Evolutionary conservation across 2,329 filamentous ascomycete species (phyloP).

Genomic region (Diaporthe humulicola): DNA sequence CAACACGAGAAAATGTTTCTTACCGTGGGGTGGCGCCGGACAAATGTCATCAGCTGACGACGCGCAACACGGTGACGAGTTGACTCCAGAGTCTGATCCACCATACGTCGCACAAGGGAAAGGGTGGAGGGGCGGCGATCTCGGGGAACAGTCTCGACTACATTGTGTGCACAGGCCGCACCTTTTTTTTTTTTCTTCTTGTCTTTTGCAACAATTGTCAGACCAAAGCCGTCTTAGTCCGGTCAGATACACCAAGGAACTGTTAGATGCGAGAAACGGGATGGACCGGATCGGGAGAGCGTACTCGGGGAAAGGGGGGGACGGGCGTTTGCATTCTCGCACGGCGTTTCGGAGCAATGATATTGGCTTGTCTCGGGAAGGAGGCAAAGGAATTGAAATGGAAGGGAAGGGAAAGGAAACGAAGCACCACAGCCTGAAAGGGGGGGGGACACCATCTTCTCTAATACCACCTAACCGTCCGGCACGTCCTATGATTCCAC

Average conservation of each 20-base stretch:
- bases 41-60: neutral
- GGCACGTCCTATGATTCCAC: constrained; percentile 7
- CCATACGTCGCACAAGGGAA: neutral
- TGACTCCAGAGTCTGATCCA: neutral
- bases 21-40: neutral
- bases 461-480: constrained; percentile 16
- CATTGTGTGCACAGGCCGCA: neutral
- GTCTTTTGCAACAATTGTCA: neutral
- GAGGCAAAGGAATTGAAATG: neutral
- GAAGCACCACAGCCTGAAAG: neutral
- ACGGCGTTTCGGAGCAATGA: constrained; percentile 29
- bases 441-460: neutral
- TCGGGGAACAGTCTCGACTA: neutral
- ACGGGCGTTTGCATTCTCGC: constrained; percentile 35
- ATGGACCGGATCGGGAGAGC: neutral
- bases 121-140: no score
- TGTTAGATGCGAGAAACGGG: no score
- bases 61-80: constrained; percentile 8
- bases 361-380: neutral
- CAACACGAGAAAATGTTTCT: neutral
- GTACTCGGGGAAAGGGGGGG: neutral
- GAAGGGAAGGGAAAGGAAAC: neutral
- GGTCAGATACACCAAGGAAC: neutral
- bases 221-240: neutral
- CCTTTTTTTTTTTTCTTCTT: neutral